A percentile compares a stretch with the other conserved stretches of the same genome.
Evolutionary conservation across 176 grass and related monocot species (phyloP).

Genomic region (Zizania latifolia): DNA sequence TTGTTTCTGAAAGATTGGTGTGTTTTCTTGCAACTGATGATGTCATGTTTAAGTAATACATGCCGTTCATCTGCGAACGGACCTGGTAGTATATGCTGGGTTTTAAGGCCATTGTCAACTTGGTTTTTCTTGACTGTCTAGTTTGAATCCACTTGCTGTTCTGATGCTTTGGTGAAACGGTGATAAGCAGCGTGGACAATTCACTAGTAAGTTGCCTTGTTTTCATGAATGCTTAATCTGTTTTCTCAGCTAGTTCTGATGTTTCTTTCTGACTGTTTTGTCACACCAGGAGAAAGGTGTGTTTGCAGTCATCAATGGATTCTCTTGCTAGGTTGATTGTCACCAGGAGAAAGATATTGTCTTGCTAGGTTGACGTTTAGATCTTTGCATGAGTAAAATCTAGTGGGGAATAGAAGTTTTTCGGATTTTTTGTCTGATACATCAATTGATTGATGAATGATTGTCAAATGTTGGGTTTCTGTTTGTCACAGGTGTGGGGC

Average conservation of each 20-base stretch:
- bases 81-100: not conserved
- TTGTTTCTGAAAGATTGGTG: not conserved
- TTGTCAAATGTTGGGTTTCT: not conserved
- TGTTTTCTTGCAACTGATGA: not conserved
- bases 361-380: not conserved
- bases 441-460: not conserved
- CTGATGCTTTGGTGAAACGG: not conserved
- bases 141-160: not conserved
- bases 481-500: not conserved
- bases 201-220: not conserved
- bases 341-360: no score
- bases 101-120: not conserved
- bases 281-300: no score
- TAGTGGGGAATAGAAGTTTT: not conserved
- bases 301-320: no score
- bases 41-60: not conserved
- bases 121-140: not conserved
- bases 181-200: not conserved
- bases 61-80: not conserved
- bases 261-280: no score
- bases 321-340: no score
- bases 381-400: not conserved
- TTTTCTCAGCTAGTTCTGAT: no score
- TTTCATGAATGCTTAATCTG: not conserved
- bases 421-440: not conserved